Evolutionary conservation across 495 filamentous ascomycete genomes (phyloP), one percentile per base, ranked within the genome.

Genomic region (Clohesyomyces aquaticus): DNA sequence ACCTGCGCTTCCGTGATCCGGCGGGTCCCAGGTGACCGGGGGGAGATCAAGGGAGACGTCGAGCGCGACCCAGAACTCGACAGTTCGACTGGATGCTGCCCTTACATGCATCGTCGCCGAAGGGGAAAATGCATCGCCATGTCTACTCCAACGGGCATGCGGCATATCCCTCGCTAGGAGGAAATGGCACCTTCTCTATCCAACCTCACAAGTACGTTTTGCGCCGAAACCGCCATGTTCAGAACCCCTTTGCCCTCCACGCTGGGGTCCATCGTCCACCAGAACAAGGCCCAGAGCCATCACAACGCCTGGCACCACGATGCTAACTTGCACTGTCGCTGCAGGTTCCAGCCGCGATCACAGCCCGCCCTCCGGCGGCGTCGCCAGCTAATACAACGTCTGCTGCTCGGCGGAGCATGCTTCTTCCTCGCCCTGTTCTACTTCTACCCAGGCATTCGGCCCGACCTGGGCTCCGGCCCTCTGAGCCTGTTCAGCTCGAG

Each of bases 281-380:
- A n/a, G n/a, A n/a, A n/a, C n/a, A n/a, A n/a, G n/a, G n/a, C n/a
- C n/a, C n/a, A n/a, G n/a, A n/a, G n/a, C n/a, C n/a, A 55, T 32
- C 68, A 68, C 22, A n/a, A 49, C 41, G 19, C 29, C 23, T 29
- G 53, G 38, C 47, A n/a, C 25, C 55, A 64, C 49, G 51, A 61
- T 65, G 45, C 67, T 66, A 63, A 70, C 54, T 60, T 55, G 18
- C 29, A 54, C 47, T 66, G 59, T 35, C 29, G 51, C 61, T 68
- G 55, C 70, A 96, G 93, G 76, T 98, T 96, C 72, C 90, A 94
- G 75, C 91, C 93, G 53, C 85, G 93, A 73, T 83, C 91, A 66
- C 87, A 89, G 69, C 85, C 88, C 55, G 83, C 88, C 60, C 85
- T 91, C 72, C 83, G 90, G 73, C 85, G 91, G 74, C 84, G 82